phyloP scores from a whole-genome alignment of 2,329 filamentous ascomycete species.

The Penicillium sp. region DNA sequence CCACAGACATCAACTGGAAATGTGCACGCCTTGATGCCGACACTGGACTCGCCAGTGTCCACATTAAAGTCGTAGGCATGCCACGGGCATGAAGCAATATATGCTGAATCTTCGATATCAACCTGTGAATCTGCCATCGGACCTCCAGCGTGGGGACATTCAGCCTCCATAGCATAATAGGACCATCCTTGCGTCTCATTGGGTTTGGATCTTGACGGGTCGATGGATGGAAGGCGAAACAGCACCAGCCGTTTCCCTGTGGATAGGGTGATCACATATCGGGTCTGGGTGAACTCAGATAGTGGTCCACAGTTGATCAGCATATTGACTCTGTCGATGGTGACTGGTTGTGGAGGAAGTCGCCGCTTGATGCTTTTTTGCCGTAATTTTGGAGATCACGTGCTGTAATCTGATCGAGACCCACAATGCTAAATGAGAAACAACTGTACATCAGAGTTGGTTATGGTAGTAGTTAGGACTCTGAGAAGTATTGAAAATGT shows the following conservation, averaged over 20 bases:
- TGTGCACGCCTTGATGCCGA: conserved; percentile 45
- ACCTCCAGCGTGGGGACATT: conserved; percentile 45
- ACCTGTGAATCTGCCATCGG: conserved; percentile 44
- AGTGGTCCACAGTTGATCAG: conserved; percentile 27
- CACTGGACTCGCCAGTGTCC: conserved; percentile 46
- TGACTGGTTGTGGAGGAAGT: not conserved
- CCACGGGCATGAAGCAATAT: conserved; percentile 46
- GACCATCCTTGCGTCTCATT: conserved; percentile 41
- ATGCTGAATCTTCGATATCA: conserved; percentile 47
- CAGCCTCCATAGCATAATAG: conserved; percentile 47
- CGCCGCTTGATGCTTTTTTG: conserved; percentile 1
- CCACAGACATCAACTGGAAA: conserved; percentile 39
- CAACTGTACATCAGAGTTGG: not conserved
- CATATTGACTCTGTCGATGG: conserved; percentile 11
- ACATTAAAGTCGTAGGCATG: conserved; percentile 49
- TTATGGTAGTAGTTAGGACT: not conserved
- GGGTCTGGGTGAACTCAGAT: conserved; percentile 34
- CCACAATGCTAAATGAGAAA: not conserved
- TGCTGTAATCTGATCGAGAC: not conserved
- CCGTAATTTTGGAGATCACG: conserved; percentile 9
- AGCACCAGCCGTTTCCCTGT: conserved; percentile 44
- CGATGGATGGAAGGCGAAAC: conserved; percentile 43
- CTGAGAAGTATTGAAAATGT: too few relatives aligned
- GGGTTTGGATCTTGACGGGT: conserved; percentile 23
- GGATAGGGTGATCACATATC: conserved; percentile 42